These are phyloP conservation scores for Wickerhamiella kurtzmanii DNA, from an alignment of 805 yeast genomes.

Conservation along the genomic window DNA sequence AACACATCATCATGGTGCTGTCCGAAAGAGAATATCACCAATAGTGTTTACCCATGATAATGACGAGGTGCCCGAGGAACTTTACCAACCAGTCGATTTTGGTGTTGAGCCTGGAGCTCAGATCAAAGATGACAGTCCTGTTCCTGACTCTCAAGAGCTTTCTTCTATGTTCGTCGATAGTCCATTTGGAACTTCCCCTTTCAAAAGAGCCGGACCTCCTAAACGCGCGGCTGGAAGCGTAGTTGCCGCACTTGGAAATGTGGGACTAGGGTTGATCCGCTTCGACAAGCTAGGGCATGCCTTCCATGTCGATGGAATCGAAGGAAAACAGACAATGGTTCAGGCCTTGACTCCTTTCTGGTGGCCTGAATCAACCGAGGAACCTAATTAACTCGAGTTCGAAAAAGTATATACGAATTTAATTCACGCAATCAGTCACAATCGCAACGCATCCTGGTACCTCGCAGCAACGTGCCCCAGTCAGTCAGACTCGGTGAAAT, in stretches of 20 bases:
- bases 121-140: slow-evolving; percentile 14
- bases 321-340: slow-evolving; percentile 27
- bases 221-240: slow-evolving; percentile 47
- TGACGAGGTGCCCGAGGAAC: slow-evolving; percentile 13
- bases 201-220: not conserved
- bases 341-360: slow-evolving; percentile 52
- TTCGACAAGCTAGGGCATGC: slow-evolving; percentile 25
- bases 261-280: slow-evolving; percentile 54
- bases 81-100: slow-evolving; percentile 11
- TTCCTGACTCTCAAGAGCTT: slow-evolving; percentile 9
- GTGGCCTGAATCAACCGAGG: slow-evolving; percentile 44
- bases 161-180: slow-evolving; percentile 8
- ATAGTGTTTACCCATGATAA: slow-evolving; percentile 29
- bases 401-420: too few species aligned
- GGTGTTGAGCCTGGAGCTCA: slow-evolving; percentile 5
- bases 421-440: too few species aligned
- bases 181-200: slow-evolving; percentile 13
- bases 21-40: slow-evolving; percentile 76
- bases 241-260: slow-evolving; percentile 39
- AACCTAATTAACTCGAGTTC: not conserved
- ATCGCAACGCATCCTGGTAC: too few species aligned
- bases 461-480: not conserved
- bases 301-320: slow-evolving; percentile 8
- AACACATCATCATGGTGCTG: slow-evolving; percentile 66
- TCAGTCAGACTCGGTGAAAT: not conserved